phyloP scores from a whole-genome alignment of 345 rosid genomes.

The Orychophragmus violaceus region DNA sequence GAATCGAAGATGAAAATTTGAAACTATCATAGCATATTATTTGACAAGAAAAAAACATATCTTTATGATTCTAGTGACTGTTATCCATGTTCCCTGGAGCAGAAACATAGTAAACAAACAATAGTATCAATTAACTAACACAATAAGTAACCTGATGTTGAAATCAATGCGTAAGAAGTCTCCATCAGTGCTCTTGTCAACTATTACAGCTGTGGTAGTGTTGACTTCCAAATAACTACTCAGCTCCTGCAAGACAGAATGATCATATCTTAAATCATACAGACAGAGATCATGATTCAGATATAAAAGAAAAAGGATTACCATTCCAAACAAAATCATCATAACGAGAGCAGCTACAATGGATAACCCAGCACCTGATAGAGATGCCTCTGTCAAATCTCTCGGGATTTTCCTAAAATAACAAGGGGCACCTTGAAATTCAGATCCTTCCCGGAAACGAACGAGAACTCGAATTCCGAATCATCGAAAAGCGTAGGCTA shows the following conservation, averaged over 20 bases:
- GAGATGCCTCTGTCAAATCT: conserved; percentile 97
- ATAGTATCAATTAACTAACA: not conserved
- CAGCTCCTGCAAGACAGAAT: conserved; percentile 54
- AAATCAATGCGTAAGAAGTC: conserved; percentile 90
- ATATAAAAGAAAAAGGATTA: conserved; percentile 9
- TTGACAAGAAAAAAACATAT: not conserved
- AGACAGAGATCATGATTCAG: not conserved
- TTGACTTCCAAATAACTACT: conserved; percentile 65
- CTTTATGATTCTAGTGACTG: not conserved
- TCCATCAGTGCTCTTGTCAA: conserved; percentile 90
- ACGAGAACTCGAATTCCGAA: not conserved
- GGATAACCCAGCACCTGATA: conserved; percentile 97
- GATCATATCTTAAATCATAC: not conserved
- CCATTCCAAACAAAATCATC: conserved; percentile 98
- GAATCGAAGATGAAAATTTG: not conserved
- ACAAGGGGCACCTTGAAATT: not conserved
- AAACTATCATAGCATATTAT: not conserved
- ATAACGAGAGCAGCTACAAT: conserved; percentile 77
- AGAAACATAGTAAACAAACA: not conserved
- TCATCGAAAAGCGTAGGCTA: not conserved
- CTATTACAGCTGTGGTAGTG: conserved; percentile 77
- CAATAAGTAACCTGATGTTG: conserved; percentile 56
- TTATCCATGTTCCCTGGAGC: not conserved
- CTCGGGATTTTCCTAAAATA: conserved; percentile 89
- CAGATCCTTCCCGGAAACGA: not conserved